phyloP scores from a whole-genome alignment of 1,284 basidiomycete genomes.

The Porodaedalea pini region DNA sequence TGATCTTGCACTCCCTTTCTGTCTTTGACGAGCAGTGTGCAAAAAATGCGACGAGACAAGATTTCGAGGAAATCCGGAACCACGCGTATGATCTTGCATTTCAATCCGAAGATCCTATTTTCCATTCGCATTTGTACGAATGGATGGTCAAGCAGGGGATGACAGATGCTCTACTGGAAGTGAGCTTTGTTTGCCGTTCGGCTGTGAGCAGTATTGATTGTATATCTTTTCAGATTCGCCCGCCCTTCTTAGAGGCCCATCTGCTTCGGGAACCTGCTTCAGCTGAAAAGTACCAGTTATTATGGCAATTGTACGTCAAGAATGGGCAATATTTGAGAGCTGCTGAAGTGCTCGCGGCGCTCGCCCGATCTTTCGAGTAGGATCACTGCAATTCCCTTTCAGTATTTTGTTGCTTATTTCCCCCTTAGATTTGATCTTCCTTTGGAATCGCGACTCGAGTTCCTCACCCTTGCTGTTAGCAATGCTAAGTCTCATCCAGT shows the following conservation, averaged over 20 bases:
- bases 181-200: conserved; percentile 33
- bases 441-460: conserved; percentile 77
- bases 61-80: conserved; percentile 62
- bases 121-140: conserved; percentile 93
- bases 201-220: not conserved
- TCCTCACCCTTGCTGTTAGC: conserved; percentile 88
- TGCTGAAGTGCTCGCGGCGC: conserved; percentile 79
- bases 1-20: conserved; percentile 77
- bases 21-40: conserved; percentile 69
- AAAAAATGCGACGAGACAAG: conserved; percentile 35
- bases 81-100: conserved; percentile 84
- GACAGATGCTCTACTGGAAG: conserved; percentile 89
- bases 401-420: conserved; percentile 5
- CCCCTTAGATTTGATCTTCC: conserved; percentile 60
- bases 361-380: conserved; percentile 86
- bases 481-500: conserved; percentile 94
- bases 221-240: conserved; percentile 57
- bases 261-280: conserved; percentile 79
- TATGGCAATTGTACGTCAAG: conserved; percentile 98
- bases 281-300: conserved; percentile 80
- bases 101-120: conserved; percentile 83
- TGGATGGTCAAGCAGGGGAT: conserved; percentile 82
- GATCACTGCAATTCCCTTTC: conserved; percentile 31
- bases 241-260: conserved; percentile 84
- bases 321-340: conserved; percentile 82